A percentile compares a stretch with the other conserved stretches of the same genome.
phyloP scores from a whole-genome alignment of 805 yeast species.

The Phaffomyces opuntiae region DNA sequence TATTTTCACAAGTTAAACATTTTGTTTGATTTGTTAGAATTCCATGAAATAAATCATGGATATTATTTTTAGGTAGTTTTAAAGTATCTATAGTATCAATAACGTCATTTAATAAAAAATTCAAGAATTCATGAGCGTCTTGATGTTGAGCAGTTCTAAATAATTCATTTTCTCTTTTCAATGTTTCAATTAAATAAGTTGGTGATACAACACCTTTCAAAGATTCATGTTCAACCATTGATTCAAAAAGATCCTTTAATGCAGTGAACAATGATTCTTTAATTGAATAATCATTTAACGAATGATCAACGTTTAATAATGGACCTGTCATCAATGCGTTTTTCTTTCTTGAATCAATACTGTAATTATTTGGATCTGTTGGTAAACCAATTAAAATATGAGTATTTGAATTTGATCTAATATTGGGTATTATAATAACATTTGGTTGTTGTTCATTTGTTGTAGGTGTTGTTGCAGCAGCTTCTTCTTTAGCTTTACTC shows the following conservation, averaged over 20 bases:
- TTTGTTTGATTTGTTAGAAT: constrained; percentile 77
- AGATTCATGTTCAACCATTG: constrained; percentile 65
- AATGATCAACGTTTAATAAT: constrained; percentile 70
- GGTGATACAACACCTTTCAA: constrained; percentile 85
- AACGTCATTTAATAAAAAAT: constrained; percentile 75
- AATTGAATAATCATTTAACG: constrained; percentile 45
- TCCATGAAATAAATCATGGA: constrained; percentile 78
- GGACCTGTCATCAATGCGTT: constrained; percentile 79
- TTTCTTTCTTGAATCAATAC: constrained; percentile 69
- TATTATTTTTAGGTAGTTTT: constrained; percentile 34
- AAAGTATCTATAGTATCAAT: constrained; percentile 32
- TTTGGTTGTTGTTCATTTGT: not conserved
- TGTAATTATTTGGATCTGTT: constrained; percentile 26
- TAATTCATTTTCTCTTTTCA: constrained; percentile 76
- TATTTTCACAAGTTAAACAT: constrained; percentile 83
- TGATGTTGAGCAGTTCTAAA: constrained; percentile 94
- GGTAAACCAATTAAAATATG: constrained; percentile 15
- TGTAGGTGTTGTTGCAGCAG: not conserved
- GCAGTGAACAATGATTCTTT: constrained; percentile 51
- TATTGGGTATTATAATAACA: constrained; percentile 14
- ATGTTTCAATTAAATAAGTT: constrained; percentile 56
- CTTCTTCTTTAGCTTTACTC: constrained; percentile 14
- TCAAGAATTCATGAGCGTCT: constrained; percentile 95
- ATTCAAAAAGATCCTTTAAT: constrained; percentile 78
- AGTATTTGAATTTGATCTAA: constrained; percentile 8